phyloP scores from a whole-genome alignment of 2,329 filamentous ascomycete genomes.

The Colletotrichum theobromicola region DNA sequence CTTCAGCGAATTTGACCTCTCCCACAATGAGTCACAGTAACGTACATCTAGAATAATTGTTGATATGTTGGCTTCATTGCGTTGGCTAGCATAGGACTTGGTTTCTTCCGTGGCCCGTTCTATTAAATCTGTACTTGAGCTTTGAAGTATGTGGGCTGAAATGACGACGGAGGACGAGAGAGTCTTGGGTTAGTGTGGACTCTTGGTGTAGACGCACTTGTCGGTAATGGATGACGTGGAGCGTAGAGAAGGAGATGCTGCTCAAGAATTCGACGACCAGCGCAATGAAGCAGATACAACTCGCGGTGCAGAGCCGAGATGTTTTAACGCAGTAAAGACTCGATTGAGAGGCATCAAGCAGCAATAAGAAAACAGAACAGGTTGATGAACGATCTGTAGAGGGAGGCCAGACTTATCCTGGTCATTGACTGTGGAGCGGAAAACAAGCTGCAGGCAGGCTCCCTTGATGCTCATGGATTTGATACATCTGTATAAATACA shows the following conservation, averaged over 20 bases:
- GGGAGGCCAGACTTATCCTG: background rate
- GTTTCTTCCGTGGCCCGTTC: accelerated
- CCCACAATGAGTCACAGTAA: too few species aligned
- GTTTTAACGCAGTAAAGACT: accelerated
- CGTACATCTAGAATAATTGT: too few species aligned
- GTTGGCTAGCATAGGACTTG: background rate
- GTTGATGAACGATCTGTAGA: background rate
- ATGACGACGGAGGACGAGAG: background rate
- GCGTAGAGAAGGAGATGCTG: background rate
- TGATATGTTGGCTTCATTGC: background rate
- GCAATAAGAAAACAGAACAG: accelerated
- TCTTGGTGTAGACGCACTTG: background rate
- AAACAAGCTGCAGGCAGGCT: background rate
- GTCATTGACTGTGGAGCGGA: background rate
- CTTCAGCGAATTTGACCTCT: too few species aligned
- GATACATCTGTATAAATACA: background rate
- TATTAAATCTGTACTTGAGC: too few species aligned
- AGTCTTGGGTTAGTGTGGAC: background rate
- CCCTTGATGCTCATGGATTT: background rate
- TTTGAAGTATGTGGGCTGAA: background rate
- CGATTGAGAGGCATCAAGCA: background rate
- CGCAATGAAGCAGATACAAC: accelerated
- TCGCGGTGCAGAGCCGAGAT: background rate
- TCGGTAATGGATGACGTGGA: background rate
- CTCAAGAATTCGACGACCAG: background rate